phyloP scores from a whole-genome alignment of 2,329 filamentous ascomycete species.

The Massarina eburnea region DNA sequence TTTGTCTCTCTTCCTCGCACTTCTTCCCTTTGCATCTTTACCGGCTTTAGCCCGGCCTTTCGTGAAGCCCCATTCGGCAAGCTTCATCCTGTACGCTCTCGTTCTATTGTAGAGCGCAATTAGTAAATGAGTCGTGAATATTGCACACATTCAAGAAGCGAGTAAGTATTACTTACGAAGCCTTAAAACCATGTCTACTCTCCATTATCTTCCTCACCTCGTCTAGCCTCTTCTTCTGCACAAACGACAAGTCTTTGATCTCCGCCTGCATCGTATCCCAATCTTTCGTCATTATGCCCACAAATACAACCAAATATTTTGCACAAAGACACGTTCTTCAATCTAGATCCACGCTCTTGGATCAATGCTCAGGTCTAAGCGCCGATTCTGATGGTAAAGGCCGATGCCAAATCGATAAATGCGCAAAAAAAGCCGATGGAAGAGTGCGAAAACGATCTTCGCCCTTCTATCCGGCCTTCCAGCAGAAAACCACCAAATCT shows the following conservation, averaged over 20 bases:
- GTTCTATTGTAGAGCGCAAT: slow-evolving; percentile 20
- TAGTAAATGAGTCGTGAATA: too few species aligned
- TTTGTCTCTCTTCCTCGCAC: slow-evolving; percentile 3
- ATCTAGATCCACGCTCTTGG: too few species aligned
- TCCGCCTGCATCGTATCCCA: slow-evolving; percentile 30
- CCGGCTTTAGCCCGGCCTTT: slow-evolving; percentile 11
- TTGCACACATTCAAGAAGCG: too few species aligned
- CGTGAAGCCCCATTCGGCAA: slow-evolving; percentile 40
- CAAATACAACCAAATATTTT: too few species aligned
- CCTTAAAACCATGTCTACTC: slow-evolving; percentile 32
- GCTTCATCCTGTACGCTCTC: slow-evolving; percentile 40
- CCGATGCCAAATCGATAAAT: too few species aligned
- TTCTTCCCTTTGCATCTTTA: slow-evolving; percentile 5
- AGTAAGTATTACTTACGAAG: slow-evolving; percentile 30
- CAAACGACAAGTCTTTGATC: slow-evolving; percentile 36
- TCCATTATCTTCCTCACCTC: slow-evolving; percentile 40
- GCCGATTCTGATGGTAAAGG: too few species aligned
- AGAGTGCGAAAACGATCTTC: too few species aligned
- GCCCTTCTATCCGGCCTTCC: too few species aligned
- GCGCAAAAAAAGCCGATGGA: too few species aligned
- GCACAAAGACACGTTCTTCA: too few species aligned
- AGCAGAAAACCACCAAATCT: too few species aligned
- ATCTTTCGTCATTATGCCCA: slow-evolving; percentile 33
- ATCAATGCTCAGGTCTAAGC: too few species aligned
- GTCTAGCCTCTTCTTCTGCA: slow-evolving; percentile 35